Base-by-base conservation (phyloP, 2,329 filamentous ascomycete genomes). In the Aaosphaeria pasadenensis region DNA sequence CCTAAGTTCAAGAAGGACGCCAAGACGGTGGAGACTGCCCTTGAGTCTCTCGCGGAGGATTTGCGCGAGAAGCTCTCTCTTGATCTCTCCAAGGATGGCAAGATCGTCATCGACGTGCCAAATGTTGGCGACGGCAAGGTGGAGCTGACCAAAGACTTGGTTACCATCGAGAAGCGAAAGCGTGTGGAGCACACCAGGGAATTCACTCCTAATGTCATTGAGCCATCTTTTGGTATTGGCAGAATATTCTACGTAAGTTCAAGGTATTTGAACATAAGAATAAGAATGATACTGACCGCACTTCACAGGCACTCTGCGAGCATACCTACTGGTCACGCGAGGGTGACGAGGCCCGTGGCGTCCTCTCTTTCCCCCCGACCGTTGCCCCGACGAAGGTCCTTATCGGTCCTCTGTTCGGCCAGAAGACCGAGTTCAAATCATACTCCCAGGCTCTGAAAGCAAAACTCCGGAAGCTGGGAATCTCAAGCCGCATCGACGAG, bases 171-270 rank as follows among this genome's bases (percentile, higher is more conserved):
- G 75, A 91, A 88, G 75, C 84, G 86, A 60, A 95, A 87, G 59
- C 81, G 90, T 54, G 81, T 85, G 4, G 89, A 96, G 72, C 87
- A 95, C 68, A 83, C 86, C 49, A 83, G 94, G 62, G 91, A 96
- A 70, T 99, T 89, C 76, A 95, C 87, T 1, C 92, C 92, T 51
- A 96, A 96, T 67, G 91, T 95, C 42, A 95, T 97, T 60, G 94
- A 99, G 76, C 94, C 92, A 1, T 97, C 92, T 1, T 99, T 97
- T 63, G 92, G 92, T 78, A 95, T 97, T 64, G 94, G 92, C 51
- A 85, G 92, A 61, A 96, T 97, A 54, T 77, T 97, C 49, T 97
- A 96, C 86, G 57, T 64, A 52, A 58, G 60, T 60, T 40, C 13
- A 40, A 30, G 32, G 11, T n/a, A 36, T 36, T 3, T 36, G n/a